These are phyloP conservation scores for Hordeum pubiflorum DNA, from an alignment of 202 grass and related monocot genomes.

Conservation along the genomic window DNA sequence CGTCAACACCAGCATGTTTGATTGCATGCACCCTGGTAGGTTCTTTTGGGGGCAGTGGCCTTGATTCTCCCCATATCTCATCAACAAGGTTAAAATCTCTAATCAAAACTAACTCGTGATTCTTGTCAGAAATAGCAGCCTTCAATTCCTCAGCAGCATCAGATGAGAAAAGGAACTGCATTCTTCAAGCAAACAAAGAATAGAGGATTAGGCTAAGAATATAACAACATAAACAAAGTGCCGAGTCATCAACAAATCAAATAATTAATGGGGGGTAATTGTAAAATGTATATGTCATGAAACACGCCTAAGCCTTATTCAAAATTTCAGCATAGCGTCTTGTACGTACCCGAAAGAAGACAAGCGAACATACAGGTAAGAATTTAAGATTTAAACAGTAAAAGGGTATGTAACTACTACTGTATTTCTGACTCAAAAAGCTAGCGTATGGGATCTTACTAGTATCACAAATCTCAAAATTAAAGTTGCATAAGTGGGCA, in stretches of 20 bases:
- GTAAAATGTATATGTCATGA: neutral
- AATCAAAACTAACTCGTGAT: slow-evolving; percentile 73
- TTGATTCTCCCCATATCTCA: slow-evolving; percentile 78
- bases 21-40: slow-evolving; percentile 79
- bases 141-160: slow-evolving; percentile 87
- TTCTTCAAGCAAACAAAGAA: slow-evolving; percentile 58
- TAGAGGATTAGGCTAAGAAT: slow-evolving; percentile 25
- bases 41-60: slow-evolving; percentile 50
- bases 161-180: slow-evolving; percentile 97
- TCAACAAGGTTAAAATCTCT: slow-evolving; percentile 75
- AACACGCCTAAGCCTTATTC: neutral
- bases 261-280: neutral
- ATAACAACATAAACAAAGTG: neutral
- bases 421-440: neutral
- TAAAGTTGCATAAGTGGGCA: neutral
- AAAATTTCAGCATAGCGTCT: neutral
- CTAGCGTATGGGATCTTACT: neutral
- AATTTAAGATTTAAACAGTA: neutral
- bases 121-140: slow-evolving; percentile 67
- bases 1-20: slow-evolving; percentile 87
- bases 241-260: slow-evolving; percentile 3
- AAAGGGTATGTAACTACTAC: neutral
- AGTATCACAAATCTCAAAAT: slow-evolving; percentile 1
- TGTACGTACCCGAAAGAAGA: neutral
- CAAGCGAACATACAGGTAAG: neutral